A percentile compares a stretch with the other conserved stretches of the same genome.
Conservation (phyloP, 371 early-diverging fungal genomes). For the Mortierella sp. region DNA sequence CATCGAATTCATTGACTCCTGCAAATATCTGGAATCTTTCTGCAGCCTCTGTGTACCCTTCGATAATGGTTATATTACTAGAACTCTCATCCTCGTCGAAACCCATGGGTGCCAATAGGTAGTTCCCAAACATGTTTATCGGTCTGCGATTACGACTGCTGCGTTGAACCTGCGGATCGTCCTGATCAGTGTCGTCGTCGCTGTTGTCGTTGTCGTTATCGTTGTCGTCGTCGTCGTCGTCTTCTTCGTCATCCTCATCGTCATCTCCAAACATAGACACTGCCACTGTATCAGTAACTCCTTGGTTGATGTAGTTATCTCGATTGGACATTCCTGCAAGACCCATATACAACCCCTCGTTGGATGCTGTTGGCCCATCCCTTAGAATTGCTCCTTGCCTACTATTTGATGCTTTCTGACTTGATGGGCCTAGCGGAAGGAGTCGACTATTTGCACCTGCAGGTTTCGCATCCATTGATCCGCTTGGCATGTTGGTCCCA, state of each 20-base stretch:
- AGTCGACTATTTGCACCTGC: neutral
- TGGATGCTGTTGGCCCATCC: constrained; percentile 16
- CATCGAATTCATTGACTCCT: constrained; percentile 53
- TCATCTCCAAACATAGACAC: constrained; percentile 1
- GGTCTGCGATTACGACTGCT: constrained; percentile 1
- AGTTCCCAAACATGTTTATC: constrained; percentile 27
- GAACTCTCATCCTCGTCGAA: constrained; percentile 45
- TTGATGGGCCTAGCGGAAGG: constrained; percentile 12
- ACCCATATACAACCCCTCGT: constrained; percentile 7
- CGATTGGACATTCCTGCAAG: constrained; percentile 11
- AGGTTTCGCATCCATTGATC: neutral
- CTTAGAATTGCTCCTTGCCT: neutral
- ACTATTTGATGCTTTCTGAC: constrained; percentile 6
- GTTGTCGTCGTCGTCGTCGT: constrained; percentile 4
- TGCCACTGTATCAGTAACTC: neutral
- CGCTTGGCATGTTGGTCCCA: too few relatives aligned
- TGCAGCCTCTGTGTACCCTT: constrained; percentile 33
- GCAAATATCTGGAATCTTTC: constrained; percentile 49
- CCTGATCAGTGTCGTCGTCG: constrained; percentile 4
- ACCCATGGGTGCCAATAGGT: constrained; percentile 51
- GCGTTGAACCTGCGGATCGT: too few relatives aligned
- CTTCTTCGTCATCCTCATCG: constrained; percentile 1
- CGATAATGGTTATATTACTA: constrained; percentile 11
- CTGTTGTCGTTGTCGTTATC: neutral
- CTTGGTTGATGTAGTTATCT: constrained; percentile 6